Percentiles rank a stretch among this genome's conserved stretches.
Evolutionary conservation across 768 basidiomycete species (phyloP).

Genomic region (Phylloporus arenicola): DNA sequence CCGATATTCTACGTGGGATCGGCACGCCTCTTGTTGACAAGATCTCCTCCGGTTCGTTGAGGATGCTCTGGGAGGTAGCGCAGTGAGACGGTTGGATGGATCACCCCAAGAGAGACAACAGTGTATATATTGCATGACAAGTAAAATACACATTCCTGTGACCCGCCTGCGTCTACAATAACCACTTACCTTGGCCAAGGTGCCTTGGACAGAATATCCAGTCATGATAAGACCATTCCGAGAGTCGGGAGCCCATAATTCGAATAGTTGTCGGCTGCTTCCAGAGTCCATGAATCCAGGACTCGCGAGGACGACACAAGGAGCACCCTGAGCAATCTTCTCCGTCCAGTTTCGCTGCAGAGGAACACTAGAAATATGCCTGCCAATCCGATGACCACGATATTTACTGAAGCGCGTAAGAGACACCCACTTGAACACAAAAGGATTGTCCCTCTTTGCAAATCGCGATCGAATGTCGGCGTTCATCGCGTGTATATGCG

Average conservation of each 20-base stretch:
- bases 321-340: constrained; percentile 86
- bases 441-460: constrained; percentile 92
- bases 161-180: not conserved
- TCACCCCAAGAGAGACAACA: constrained; percentile 4
- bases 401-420: not conserved
- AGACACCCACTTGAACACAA: constrained; percentile 85
- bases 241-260: constrained; percentile 91
- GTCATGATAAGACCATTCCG: constrained; percentile 93
- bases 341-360: constrained; percentile 76
- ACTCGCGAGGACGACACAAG: constrained; percentile 92
- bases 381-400: constrained; percentile 21
- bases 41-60: constrained; percentile 91
- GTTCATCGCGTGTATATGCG: constrained; percentile 97
- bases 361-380: constrained; percentile 75
- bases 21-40: constrained; percentile 62
- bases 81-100: constrained; percentile 1
- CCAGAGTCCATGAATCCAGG: constrained; percentile 92
- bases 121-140: constrained; percentile 7
- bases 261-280: constrained; percentile 84
- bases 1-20: constrained; percentile 82
- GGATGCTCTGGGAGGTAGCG: constrained; percentile 60
- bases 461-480: constrained; percentile 83
- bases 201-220: constrained; percentile 96
- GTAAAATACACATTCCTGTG: constrained; percentile 16
- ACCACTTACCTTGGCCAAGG: constrained; percentile 87